Conservation (phyloP, 2,329 filamentous ascomycete genomes). For the Magnaporthiopsis incrustans region DNA sequence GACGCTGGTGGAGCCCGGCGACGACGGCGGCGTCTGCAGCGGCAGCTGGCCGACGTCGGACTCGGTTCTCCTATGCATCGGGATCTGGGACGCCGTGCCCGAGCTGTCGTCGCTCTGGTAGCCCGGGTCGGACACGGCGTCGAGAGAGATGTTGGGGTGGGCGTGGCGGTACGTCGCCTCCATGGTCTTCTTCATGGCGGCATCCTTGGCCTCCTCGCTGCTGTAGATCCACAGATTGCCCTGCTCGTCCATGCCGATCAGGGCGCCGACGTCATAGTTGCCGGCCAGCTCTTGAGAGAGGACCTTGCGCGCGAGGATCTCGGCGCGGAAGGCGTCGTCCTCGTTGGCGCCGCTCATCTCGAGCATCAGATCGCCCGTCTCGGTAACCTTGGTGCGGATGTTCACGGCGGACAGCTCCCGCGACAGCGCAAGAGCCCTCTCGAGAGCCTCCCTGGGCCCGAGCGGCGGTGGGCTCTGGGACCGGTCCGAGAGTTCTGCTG, state of each 20-base stretch:
- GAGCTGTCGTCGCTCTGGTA: slow-evolving; percentile 87
- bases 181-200: slow-evolving; percentile 62
- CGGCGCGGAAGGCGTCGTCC: slow-evolving; percentile 82
- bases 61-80: slow-evolving; percentile 55
- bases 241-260: slow-evolving; percentile 91
- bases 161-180: slow-evolving; percentile 41
- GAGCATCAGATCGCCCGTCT: slow-evolving; percentile 89
- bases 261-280: slow-evolving; percentile 89
- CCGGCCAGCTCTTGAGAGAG: slow-evolving; percentile 88
- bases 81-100: slow-evolving; percentile 37
- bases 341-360: slow-evolving; percentile 95
- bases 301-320: slow-evolving; percentile 88
- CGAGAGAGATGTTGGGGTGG: slow-evolving; percentile 50
- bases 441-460: slow-evolving; percentile 65
- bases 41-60: slow-evolving; percentile 51
- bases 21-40: slow-evolving; percentile 60
- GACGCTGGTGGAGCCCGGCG: slow-evolving; percentile 50
- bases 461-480: slow-evolving; percentile 73
- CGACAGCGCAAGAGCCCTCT: slow-evolving; percentile 76
- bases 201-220: slow-evolving; percentile 91
- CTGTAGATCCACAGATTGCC: slow-evolving; percentile 99
- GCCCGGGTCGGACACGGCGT: slow-evolving; percentile 84
- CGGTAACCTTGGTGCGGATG: slow-evolving; percentile 87
- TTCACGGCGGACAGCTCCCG: slow-evolving; percentile 83
- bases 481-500: slow-evolving; percentile 38